A percentile compares a stretch with the other conserved stretches of the same genome.
These are phyloP conservation scores for Claviceps sorghi DNA, from an alignment of 2,329 filamentous ascomycete genomes.

Conservation along the genomic window DNA sequence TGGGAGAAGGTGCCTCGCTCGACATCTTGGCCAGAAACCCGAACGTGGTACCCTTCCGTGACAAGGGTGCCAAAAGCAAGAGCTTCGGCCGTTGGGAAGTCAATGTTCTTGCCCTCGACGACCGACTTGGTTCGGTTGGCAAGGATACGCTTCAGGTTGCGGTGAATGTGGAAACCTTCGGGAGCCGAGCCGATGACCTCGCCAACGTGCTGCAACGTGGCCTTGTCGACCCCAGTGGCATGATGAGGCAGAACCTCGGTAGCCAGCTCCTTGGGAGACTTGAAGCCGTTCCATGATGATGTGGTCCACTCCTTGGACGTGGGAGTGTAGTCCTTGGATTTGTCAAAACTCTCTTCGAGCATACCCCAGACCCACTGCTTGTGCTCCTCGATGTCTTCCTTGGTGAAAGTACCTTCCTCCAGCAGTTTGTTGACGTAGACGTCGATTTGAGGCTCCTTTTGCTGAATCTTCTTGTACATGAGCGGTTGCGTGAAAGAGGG, in stretches of 20 bases:
- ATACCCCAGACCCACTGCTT: constrained; percentile 99
- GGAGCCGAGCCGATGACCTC: constrained; percentile 64
- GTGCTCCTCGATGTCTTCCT: constrained; percentile 96
- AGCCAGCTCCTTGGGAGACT: constrained; percentile 93
- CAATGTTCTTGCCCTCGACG: constrained; percentile 81
- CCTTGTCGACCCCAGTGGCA: constrained; percentile 62
- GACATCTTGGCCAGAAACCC: constrained; percentile 95
- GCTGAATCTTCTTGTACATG: constrained; percentile 96
- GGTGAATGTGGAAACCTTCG: constrained; percentile 78
- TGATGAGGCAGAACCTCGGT: constrained; percentile 87
- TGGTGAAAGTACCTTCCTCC: constrained; percentile 85
- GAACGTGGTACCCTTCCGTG: constrained; percentile 88
- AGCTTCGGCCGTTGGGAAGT: constrained; percentile 95
- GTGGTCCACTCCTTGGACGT: constrained; percentile 97
- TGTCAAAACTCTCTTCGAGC: constrained; percentile 93
- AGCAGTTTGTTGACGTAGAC: constrained; percentile 86
- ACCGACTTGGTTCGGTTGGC: constrained; percentile 81
- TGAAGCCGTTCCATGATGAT: constrained; percentile 98
- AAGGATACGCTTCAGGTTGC: constrained; percentile 94
- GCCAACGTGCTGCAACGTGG: constrained; percentile 68
- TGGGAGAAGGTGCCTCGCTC: constrained; percentile 99
- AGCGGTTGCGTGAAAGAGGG: constrained; percentile 98
- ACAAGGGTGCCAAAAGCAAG: constrained; percentile 87
- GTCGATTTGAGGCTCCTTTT: constrained; percentile 72
- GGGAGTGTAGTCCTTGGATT: constrained; percentile 94